A percentile compares a stretch with the other conserved stretches of the same genome.
These are phyloP conservation scores for Lolium rigidum DNA, from an alignment of 176 grass and related monocot genomes.

Conservation along the genomic window DNA sequence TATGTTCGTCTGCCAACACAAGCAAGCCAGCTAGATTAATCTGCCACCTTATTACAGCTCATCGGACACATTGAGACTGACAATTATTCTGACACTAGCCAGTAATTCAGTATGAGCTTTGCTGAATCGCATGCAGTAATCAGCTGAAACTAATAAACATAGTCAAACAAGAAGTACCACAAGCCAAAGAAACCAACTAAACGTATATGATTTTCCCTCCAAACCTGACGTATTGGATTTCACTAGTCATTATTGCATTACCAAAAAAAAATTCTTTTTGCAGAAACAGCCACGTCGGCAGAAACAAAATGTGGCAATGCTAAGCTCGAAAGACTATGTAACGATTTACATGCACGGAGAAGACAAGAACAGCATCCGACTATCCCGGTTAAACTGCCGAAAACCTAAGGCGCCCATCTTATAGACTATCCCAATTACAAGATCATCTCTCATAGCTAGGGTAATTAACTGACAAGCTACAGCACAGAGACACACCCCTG, in stretches of 20 bases:
- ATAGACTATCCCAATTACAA: constrained; percentile 40
- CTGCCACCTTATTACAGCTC: no score
- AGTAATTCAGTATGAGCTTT: background rate
- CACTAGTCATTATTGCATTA: background rate
- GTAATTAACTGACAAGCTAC: constrained; percentile 31
- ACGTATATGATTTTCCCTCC: background rate
- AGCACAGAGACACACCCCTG: constrained; percentile 23
- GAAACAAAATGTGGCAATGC: background rate
- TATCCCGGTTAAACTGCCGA: constrained; percentile 36
- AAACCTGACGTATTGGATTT: background rate
- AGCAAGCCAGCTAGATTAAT: no score
- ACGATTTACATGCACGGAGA: constrained; percentile 44
- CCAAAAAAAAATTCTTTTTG: background rate
- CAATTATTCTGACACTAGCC: background rate
- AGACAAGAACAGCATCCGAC: constrained; percentile 36
- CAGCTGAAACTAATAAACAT: background rate
- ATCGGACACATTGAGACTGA: background rate
- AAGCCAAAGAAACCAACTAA: background rate
- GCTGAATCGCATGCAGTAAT: background rate
- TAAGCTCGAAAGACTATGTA: constrained; percentile 24
- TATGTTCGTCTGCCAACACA: no score
- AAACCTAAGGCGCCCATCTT: constrained; percentile 43
- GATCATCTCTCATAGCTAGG: constrained; percentile 35
- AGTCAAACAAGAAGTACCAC: background rate
- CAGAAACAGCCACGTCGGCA: background rate